Evolutionary conservation across 2,329 filamentous ascomycete genomes (phyloP), one percentile per base, ranked within the genome.

Genomic region (Dactylellina cionopaga): DNA sequence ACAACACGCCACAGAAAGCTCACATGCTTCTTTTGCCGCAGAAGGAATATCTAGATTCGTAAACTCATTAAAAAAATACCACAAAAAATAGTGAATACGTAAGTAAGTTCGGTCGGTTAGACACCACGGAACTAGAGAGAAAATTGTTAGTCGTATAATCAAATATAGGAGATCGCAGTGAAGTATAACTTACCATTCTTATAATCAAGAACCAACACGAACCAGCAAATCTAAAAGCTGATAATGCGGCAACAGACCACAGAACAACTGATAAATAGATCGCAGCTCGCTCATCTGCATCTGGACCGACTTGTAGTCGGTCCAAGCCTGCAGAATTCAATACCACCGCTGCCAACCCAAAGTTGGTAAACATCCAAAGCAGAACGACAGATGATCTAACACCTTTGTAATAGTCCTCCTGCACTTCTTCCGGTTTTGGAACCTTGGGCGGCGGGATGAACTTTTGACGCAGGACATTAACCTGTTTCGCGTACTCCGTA

Each of bases 371-470:
- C 85, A 99, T 96, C 95, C 95, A 99, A 75, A 90, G 88, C 54
- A 98, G 83, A 27, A 99, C 95, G 76, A 97, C 93, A 25, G 92
- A 88, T 17, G 91, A 96, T 74, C 95, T 88, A 80, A 99, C 96
- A 75, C 93, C 95, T 78, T 93, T 92, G 85, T 99, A 99, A 82
- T 98, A 99, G 80, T 99, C 95, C 83, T 97, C 92, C 80, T 99
- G 94, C 78, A 90, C 92, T 79, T 97, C 93, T 43, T 82, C 79
- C 9, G 85, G 81, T n/a, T 83, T 83, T 1, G 81, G 75, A 1
- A 74, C 66, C 15, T 79, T 78, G 33, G 88, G 85, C 74, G 92
- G 89, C 74, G 89, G 88, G 25, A 89, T 88, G 46, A 87, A 87
- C 81, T 97, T 98, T 24, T 83, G 82, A 44, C 85, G 82, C 79